These are phyloP conservation scores for Waitea zeae DNA, from an alignment of 1,284 basidiomycete genomes.

Conservation along the genomic window DNA sequence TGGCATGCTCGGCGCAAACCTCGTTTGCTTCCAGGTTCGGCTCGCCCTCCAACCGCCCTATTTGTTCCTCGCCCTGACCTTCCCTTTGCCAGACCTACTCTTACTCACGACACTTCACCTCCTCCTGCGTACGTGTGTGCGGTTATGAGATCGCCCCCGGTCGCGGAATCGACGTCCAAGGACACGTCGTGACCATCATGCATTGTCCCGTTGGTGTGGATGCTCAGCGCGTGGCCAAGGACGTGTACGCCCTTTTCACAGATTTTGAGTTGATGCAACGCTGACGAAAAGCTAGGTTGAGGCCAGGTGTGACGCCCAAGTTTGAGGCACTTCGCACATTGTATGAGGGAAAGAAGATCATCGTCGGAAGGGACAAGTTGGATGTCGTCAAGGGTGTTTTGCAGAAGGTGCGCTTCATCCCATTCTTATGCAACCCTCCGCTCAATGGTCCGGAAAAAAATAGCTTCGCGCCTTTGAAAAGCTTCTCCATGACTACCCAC, in stretches of 20 bases:
- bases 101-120: constrained; percentile 90
- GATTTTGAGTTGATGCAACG: background rate
- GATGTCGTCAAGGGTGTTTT: constrained; percentile 96
- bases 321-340: constrained; percentile 69
- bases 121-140: constrained; percentile 89
- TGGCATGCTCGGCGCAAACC: constrained; percentile 95
- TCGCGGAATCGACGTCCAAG: constrained; percentile 71
- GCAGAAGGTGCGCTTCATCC: constrained; percentile 68
- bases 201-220: constrained; percentile 98
- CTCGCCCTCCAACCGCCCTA: constrained; percentile 2
- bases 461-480: constrained; percentile 92
- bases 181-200: constrained; percentile 70
- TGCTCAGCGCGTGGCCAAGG: constrained; percentile 73
- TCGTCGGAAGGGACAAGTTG: constrained; percentile 96
- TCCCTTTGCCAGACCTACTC: constrained; percentile 94
- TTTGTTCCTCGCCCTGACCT: constrained; percentile 2
- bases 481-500: constrained; percentile 82
- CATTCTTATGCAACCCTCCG: background rate
- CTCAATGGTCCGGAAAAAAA: too few relatives aligned
- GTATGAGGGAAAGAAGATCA: constrained; percentile 97
- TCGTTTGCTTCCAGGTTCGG: constrained; percentile 82
- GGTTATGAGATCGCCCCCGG: constrained; percentile 65
- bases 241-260: constrained; percentile 34
- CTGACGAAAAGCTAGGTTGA: constrained; percentile 22
- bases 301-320: constrained; percentile 80